Conservation (phyloP, 2,329 filamentous ascomycete species). For the Chalaropsis thielavioides region DNA sequence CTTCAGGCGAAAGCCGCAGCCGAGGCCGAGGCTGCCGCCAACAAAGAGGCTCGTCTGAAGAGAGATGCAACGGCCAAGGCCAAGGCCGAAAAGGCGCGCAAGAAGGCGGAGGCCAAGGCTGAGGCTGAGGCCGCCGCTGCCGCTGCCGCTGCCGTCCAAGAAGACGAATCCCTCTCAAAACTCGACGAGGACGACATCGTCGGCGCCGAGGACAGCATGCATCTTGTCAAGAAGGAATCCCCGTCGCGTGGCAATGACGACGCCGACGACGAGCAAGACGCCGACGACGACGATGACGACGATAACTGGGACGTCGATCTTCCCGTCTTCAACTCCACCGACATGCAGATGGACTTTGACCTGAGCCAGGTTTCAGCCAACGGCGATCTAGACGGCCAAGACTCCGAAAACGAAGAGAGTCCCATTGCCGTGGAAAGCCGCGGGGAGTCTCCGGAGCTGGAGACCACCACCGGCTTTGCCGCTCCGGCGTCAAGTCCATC, state of each 20-base stretch:
- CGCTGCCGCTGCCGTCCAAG: not conserved
- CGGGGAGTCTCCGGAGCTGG: constrained; percentile 1
- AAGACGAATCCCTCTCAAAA: not conserved
- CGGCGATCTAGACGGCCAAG: constrained; percentile 1
- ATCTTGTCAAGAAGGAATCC: not conserved
- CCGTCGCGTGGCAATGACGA: not conserved
- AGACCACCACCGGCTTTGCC: not conserved
- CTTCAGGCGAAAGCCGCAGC: too few relatives aligned
- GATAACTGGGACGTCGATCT: constrained; percentile 15
- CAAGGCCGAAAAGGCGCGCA: not conserved
- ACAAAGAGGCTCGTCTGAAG: not conserved
- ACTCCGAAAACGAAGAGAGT: not conserved
- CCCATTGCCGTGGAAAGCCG: not conserved
- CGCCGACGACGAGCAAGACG: not conserved
- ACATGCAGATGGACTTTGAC: constrained; percentile 8
- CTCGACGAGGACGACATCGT: not conserved
- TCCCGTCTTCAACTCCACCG: constrained; percentile 14
- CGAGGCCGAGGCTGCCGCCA: not conserved
- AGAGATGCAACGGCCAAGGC: not conserved
- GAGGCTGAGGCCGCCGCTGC: not conserved
- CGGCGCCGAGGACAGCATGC: not conserved
- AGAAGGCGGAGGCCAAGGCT: not conserved
- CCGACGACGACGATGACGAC: constrained; percentile 11
- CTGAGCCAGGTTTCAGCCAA: constrained; percentile 7
- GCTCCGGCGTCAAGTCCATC: not conserved